Percentiles rank a stretch among this genome's conserved stretches.
These are phyloP conservation scores for Rubus parviflorus DNA, from an alignment of 306 rosid species.

Conservation along the genomic window DNA sequence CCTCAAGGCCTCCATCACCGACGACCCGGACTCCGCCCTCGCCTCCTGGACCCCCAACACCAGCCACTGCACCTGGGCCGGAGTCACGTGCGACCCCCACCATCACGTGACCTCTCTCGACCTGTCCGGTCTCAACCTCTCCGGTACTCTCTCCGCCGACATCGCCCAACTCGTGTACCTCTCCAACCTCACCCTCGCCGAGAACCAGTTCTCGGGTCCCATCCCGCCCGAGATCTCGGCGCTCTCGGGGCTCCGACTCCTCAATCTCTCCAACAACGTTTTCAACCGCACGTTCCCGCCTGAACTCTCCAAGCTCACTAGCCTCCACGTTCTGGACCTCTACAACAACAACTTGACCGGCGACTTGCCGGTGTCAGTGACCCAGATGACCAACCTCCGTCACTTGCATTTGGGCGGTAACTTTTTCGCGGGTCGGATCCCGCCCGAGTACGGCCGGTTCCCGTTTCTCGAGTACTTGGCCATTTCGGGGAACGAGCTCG, in stretches of 20 bases:
- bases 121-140: constrained; percentile 55
- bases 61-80: constrained; percentile 59
- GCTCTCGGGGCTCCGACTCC: constrained; percentile 47
- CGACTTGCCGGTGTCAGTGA: constrained; percentile 54
- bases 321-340: constrained; percentile 64
- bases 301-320: constrained; percentile 47
- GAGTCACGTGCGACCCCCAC: constrained; percentile 69
- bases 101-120: constrained; percentile 61
- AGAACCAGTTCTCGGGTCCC: constrained; percentile 54
- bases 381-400: constrained; percentile 52
- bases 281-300: constrained; percentile 71
- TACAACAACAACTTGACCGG: constrained; percentile 89
- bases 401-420: constrained; percentile 91
- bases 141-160: constrained; percentile 59
- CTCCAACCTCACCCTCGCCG: constrained; percentile 54
- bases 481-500: constrained; percentile 79
- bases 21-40: constrained; percentile 49
- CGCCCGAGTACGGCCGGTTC: constrained; percentile 67
- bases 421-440: constrained; percentile 76
- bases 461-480: constrained; percentile 64
- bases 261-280: constrained; percentile 80
- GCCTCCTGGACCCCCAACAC: constrained; percentile 67
- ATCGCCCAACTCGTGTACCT: constrained; percentile 59
- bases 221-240: constrained; percentile 62
- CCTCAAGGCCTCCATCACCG: constrained; percentile 46